Evolutionary conservation across 1,139 yeast genomes (phyloP).

Genomic region (Ashbya aceris): DNA sequence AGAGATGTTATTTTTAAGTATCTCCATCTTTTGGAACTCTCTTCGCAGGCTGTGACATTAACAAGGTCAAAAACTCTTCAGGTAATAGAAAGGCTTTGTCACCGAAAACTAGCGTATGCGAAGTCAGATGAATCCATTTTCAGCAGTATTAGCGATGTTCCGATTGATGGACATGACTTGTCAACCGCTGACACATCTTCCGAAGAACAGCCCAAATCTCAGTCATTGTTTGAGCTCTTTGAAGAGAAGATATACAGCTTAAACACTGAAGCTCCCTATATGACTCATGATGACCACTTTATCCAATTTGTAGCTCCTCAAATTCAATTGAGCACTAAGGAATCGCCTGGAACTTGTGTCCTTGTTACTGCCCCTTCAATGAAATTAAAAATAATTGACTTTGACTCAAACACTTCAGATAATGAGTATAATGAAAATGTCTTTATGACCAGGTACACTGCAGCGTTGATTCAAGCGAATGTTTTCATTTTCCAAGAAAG

Average conservation of each 20-base stretch:
- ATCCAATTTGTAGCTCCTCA: conserved; percentile 79
- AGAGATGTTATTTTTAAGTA: conserved; percentile 57
- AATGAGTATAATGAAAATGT: conserved; percentile 41
- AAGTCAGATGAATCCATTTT: not conserved
- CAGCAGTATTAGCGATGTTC: not conserved
- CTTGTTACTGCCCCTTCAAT: conserved; percentile 63
- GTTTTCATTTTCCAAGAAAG: conserved; percentile 54
- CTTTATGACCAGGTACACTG: conserved; percentile 66
- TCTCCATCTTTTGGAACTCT: conserved; percentile 32
- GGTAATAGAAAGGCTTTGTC: conserved; percentile 18
- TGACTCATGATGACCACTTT: conserved; percentile 52
- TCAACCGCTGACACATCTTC: not conserved
- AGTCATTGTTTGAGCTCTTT: conserved; percentile 34
- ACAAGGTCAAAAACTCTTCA: conserved; percentile 20
- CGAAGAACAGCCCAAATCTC: conserved; percentile 1
- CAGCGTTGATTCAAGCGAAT: conserved; percentile 58
- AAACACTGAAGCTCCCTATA: conserved; percentile 32
- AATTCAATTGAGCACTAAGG: conserved; percentile 65
- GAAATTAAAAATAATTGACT: conserved; percentile 55
- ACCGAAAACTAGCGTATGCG: not conserved
- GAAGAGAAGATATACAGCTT: conserved; percentile 44
- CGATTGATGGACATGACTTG: not conserved
- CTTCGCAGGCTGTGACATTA: conserved; percentile 30
- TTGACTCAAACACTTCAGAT: conserved; percentile 38
- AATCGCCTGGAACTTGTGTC: conserved; percentile 55